These are phyloP conservation scores for Catharanthus roseus DNA, from an alignment of 257 asterid species.

Conservation along the genomic window DNA sequence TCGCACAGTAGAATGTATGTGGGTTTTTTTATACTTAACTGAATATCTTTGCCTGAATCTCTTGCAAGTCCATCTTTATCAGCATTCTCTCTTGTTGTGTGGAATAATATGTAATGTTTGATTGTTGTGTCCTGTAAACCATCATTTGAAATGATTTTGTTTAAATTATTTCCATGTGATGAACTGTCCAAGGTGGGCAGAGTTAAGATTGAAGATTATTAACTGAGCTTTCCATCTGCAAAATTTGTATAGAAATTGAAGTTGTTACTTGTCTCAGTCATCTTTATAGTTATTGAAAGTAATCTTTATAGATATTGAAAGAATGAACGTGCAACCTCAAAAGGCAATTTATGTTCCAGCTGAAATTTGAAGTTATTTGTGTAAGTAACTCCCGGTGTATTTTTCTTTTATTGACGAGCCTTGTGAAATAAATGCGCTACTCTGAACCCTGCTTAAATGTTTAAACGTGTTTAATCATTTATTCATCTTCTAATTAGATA, in stretches of 20 bases:
- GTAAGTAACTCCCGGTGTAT: background rate
- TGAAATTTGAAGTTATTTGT: background rate
- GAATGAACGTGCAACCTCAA: background rate
- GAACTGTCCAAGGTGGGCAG: background rate
- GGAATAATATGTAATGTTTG: background rate
- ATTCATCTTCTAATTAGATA: background rate
- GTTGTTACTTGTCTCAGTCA: background rate
- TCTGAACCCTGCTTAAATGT: background rate
- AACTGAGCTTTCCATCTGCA: background rate
- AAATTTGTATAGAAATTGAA: background rate
- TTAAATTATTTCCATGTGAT: background rate
- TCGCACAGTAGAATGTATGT: background rate
- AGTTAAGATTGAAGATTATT: background rate
- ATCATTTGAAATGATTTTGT: background rate
- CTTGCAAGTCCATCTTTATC: background rate
- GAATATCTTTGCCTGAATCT: background rate
- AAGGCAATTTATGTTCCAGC: background rate
- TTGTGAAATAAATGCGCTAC: background rate
- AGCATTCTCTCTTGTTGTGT: background rate
- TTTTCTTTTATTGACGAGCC: background rate
- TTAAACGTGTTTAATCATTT: background rate
- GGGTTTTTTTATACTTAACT: background rate
- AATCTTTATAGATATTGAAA: too few relatives aligned
- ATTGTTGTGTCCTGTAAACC: background rate
- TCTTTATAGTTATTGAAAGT: background rate